Conservation (phyloP, 441 rosid species). For the Populus trichocarpa region DNA sequence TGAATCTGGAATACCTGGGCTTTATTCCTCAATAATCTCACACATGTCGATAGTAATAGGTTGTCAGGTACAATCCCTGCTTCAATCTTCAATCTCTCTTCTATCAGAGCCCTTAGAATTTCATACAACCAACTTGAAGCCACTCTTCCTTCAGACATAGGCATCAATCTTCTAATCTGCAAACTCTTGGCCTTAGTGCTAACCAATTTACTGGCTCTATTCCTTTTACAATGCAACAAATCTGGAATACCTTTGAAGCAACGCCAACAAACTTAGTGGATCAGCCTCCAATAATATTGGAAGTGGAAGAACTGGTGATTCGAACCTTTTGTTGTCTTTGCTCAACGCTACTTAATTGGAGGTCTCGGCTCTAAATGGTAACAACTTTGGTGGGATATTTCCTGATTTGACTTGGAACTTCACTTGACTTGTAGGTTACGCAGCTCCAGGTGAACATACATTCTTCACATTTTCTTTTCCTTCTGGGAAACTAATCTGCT, state of each 20-base stretch:
- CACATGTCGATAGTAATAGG: background rate
- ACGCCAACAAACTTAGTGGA: no score
- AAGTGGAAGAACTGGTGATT: conserved; percentile 11
- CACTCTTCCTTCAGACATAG: conserved; percentile 16
- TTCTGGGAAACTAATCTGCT: conserved; percentile 63
- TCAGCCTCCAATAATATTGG: conserved; percentile 12
- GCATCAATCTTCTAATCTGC: conserved; percentile 15
- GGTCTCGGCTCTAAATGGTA: background rate
- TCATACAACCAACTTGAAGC: conserved; percentile 17
- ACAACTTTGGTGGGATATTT: conserved; percentile 22
- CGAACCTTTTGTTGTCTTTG: conserved; percentile 23
- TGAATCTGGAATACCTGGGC: no score
- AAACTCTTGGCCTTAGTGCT: background rate
- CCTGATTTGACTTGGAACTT: conserved; percentile 24
- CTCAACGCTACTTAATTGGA: conserved; percentile 11
- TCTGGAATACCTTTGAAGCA: background rate
- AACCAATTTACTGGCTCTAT: conserved; percentile 19
- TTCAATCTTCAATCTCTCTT: conserved; percentile 28
- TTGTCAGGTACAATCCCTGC: conserved; percentile 24
- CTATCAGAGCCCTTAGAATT: background rate
- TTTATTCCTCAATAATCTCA: background rate
- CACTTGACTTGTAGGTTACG: background rate
- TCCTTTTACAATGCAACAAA: conserved; percentile 27
- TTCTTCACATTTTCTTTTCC: no score
- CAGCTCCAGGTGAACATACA: no score